Base-by-base conservation (phyloP, 1,284 basidiomycete species). In the Trametes versicolor region DNA sequence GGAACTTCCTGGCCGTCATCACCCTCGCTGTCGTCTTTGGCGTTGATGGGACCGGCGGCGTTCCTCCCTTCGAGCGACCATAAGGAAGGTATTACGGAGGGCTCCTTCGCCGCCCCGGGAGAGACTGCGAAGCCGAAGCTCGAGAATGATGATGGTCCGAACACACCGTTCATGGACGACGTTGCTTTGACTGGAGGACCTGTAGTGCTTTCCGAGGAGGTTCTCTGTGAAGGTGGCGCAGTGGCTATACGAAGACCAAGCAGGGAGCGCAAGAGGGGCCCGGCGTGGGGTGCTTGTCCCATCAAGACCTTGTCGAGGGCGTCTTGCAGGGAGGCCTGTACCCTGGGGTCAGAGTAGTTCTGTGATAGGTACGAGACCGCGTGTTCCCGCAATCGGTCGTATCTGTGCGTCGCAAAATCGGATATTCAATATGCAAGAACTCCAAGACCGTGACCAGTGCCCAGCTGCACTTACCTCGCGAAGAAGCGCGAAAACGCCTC, bases 401-500 rank as follows among this genome's bases (percentile, higher is more conserved):
- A 73, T 43, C 64, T 65, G 12, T 7, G 5, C 6, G 12, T 8
- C 27, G 8, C 17, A 17, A 17, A 19, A 41, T 36, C 27, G 45
- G 32, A 8, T 4, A 23, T 3, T 21, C n/a, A 5, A 47, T 5
- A 41, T 47, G n/a, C 3, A 47, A 21, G n/a, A n/a, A n/a, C n/a
- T n/a, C n/a, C n/a, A n/a, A n/a, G n/a, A n/a, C n/a, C n/a, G n/a
- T n/a, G n/a, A n/a, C 19, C 5, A 21, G 19, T 6, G 43, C 34
- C 12, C 15, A 21, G 19, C 7, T 23, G 21, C 2, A 34, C 48
- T 15, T 12, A 63, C 67, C 59, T 50, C 1, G 57, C 41, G 25
- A 65, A 66, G 49, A 72, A 73, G n/a, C 59, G 65, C 9, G 69
- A 70, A 52, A 74, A 73, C 1, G 64, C 64, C 53, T 74, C 73